A percentile compares a stretch with the other conserved stretches of the same genome.
phyloP scores from a whole-genome alignment of 106 monocot species.

The Alisma plantagoaquatica region DNA sequence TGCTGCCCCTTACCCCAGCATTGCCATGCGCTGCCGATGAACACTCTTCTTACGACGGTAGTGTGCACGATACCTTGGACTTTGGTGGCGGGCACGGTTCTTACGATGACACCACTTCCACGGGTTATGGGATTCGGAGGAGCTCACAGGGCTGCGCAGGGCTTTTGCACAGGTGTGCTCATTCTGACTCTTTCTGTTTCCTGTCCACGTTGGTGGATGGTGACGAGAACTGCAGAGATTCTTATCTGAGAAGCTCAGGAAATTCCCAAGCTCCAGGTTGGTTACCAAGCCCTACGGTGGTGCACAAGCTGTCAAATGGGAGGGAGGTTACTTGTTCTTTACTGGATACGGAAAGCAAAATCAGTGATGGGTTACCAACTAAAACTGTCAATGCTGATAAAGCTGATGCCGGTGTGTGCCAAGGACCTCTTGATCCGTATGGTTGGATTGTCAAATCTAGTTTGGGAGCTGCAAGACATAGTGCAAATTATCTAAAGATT shows the following conservation, averaged over 20 bases:
- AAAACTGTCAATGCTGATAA: background rate
- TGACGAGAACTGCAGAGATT: constrained; percentile 10
- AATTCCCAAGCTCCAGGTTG: too few species aligned
- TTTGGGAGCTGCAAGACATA: constrained; percentile 4
- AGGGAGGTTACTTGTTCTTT: constrained; percentile 28
- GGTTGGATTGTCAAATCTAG: constrained; percentile 22
- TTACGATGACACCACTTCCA: constrained; percentile 6
- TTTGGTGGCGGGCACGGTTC: constrained; percentile 14
- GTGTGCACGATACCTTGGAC: constrained; percentile 1
- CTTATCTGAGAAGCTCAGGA: background rate
- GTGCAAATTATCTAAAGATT: constrained; percentile 4
- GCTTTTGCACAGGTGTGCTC: constrained; percentile 23
- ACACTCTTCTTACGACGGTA: background rate
- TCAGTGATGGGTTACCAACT: background rate
- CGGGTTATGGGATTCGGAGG: background rate
- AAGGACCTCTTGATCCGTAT: constrained; percentile 24
- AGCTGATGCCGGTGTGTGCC: constrained; percentile 18
- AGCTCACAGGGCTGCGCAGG: constrained; percentile 12
- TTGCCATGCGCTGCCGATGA: background rate
- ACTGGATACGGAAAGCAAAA: constrained; percentile 8
- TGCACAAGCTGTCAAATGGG: constrained; percentile 19
- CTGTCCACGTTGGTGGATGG: constrained; percentile 24
- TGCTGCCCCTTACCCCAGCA: too few species aligned
- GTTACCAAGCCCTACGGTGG: too few species aligned
- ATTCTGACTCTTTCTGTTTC: constrained; percentile 39